Conservation (phyloP, 2,329 filamentous ascomycete species). For the Stagonosporopsis tanaceti region DNA sequence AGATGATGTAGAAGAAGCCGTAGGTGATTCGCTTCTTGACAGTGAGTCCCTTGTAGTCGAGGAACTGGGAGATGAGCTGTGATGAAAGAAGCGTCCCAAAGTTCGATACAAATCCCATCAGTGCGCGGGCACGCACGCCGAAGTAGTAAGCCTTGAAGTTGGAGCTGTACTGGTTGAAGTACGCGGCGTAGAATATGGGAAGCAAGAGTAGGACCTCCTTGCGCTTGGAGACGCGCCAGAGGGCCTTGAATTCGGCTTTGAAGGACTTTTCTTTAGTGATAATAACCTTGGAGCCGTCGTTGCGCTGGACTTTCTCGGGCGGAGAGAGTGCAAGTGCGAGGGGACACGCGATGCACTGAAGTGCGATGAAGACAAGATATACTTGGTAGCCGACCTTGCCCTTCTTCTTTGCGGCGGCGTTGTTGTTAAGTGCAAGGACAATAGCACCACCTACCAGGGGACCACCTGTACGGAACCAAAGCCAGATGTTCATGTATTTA, state of each 20-base stretch:
- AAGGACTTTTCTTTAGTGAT: slow-evolving; percentile 51
- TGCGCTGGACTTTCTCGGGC: slow-evolving; percentile 54
- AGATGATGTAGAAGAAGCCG: slow-evolving; percentile 57
- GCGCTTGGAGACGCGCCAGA: slow-evolving; percentile 43
- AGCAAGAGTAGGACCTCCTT: slow-evolving; percentile 51
- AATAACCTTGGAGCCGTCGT: slow-evolving; percentile 52
- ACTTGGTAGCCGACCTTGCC: slow-evolving; percentile 49
- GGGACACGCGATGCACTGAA: slow-evolving; percentile 50
- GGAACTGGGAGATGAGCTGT: slow-evolving; percentile 54
- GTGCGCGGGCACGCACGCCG: slow-evolving; percentile 56
- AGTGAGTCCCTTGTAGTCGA: slow-evolving; percentile 53
- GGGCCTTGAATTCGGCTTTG: slow-evolving; percentile 50
- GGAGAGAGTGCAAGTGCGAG: slow-evolving; percentile 52
- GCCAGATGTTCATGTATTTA: slow-evolving; percentile 58
- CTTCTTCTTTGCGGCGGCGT: slow-evolving; percentile 36
- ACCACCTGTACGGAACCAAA: slow-evolving; percentile 61
- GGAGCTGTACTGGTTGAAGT: slow-evolving; percentile 57
- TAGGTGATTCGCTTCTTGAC: slow-evolving; percentile 55
- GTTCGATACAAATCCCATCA: slow-evolving; percentile 58
- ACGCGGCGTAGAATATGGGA: slow-evolving; percentile 56
- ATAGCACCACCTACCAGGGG: slow-evolving; percentile 59
- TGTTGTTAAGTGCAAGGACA: slow-evolving; percentile 56
- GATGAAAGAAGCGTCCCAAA: slow-evolving; percentile 55
- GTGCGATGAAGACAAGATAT: slow-evolving; percentile 55
- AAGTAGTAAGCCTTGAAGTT: slow-evolving; percentile 62